Percentiles rank a stretch among this genome's conserved stretches.
Conservation (phyloP, 192 early-diverging fungal species). For the Podila minutissima region DNA sequence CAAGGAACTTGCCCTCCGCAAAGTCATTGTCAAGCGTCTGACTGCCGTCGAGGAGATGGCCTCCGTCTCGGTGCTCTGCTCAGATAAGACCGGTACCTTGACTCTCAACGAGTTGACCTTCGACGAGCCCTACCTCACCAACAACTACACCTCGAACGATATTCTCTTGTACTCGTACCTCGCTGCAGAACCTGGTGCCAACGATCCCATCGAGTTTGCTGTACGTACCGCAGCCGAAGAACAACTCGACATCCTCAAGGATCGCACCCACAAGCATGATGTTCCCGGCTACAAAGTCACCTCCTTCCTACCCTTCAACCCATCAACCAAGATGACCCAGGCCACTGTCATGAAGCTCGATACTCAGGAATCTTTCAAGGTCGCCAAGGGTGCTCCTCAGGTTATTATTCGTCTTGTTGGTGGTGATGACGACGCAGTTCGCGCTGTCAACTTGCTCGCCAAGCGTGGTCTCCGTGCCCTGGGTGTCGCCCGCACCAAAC, state of each 20-base stretch:
- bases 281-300: constrained; percentile 94
- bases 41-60: constrained; percentile 96
- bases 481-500: constrained; percentile 86
- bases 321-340: constrained; percentile 91
- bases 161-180: constrained; percentile 86
- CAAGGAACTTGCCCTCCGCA: constrained; percentile 88
- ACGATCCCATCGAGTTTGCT: constrained; percentile 92
- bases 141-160: constrained; percentile 76
- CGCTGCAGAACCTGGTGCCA: constrained; percentile 90
- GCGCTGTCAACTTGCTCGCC: constrained; percentile 86
- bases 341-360: constrained; percentile 87
- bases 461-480: constrained; percentile 87
- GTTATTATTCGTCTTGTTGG: constrained; percentile 88
- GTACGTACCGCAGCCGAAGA: constrained; percentile 86
- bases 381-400: constrained; percentile 95
- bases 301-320: constrained; percentile 94
- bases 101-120: constrained; percentile 95
- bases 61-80: constrained; percentile 88
- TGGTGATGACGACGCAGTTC: constrained; percentile 81
- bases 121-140: constrained; percentile 86
- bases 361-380: constrained; percentile 82
- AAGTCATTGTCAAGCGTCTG: constrained; percentile 96
- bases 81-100: constrained; percentile 93
- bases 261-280: constrained; percentile 59
- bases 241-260: constrained; percentile 73